Evolutionary conservation across 306 rosid genomes (phyloP), one percentile per base, ranked within the genome.

Genomic region (Ormosia semicastrata): DNA sequence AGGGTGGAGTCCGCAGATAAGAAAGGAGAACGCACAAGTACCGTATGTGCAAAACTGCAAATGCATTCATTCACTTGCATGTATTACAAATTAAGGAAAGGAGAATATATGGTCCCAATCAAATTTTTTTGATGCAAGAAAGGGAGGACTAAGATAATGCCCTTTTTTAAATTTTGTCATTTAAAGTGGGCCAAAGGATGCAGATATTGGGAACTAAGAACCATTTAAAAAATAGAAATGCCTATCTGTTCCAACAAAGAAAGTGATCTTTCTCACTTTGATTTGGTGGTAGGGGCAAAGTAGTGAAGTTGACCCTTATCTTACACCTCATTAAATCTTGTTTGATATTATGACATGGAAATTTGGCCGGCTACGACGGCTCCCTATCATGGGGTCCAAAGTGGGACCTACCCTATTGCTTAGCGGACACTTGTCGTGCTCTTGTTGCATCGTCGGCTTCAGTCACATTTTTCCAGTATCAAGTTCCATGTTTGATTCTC

Each of bases 351-450:
- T 66, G 93, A 85, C 84, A 9, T 78, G 82, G 80, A 81, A 80
- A 84, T 52, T 84, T 76, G 88, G 79, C 66, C 87, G 63, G 84
- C 82, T 71, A 40, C 33, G 13, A 49, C 59, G 83, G 84, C 83
- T 74, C 84, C 89, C 89, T 74, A 75, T 87, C 84, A 62, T 54
- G 56, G 84, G 82, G 87, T 83, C 88, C 85, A 86, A 76, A 32
- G 15, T 53, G 87, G 81, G 82, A 13, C 66, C 64, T 44, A 1
- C 44, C 57, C 52, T 43, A 3, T 67, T 75, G n/a, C 63, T 75
- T 75, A 3, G 2, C 34, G 41, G 80, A 79, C 89, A 82, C 86
- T 57, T 78, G 87, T 72, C 82, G 1, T 40, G 2, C 9, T 18
- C 30, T 79, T 18, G 18, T 1, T 76, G 53, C 75, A 81, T 47